A percentile compares a stretch with the other conserved stretches of the same genome.
Conservation (phyloP, 495 filamentous ascomycete species). For the Penicillium soppii region DNA sequence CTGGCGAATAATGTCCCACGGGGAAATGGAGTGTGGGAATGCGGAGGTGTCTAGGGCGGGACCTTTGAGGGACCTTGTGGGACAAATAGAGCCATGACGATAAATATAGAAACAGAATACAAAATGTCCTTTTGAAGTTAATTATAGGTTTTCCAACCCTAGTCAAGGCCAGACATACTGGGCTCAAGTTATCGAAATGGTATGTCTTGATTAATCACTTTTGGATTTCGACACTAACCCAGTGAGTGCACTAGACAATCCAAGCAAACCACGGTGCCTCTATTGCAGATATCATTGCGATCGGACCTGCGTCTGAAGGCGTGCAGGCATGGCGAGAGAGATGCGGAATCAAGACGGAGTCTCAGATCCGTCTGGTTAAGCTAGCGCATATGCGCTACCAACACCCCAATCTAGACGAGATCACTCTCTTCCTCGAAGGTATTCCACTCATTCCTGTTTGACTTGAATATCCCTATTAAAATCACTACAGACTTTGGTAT, state of each 20-base stretch:
- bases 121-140: too few relatives aligned
- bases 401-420: slow-evolving; percentile 44
- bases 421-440: slow-evolving; percentile 38
- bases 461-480: background rate
- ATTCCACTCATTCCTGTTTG: background rate
- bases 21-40: too few relatives aligned
- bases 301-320: slow-evolving; percentile 30
- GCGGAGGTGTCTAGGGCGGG: too few relatives aligned
- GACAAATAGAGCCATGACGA: too few relatives aligned
- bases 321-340: slow-evolving; percentile 33
- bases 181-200: background rate
- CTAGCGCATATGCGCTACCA: slow-evolving; percentile 52
- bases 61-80: too few relatives aligned
- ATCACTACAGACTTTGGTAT: slow-evolving; percentile 55
- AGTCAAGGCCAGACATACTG: too few relatives aligned
- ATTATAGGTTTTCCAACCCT: too few relatives aligned
- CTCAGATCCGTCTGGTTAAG: slow-evolving; percentile 41
- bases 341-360: slow-evolving; percentile 30
- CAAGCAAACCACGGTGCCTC: slow-evolving; percentile 36
- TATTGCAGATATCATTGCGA: slow-evolving; percentile 34
- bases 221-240: background rate
- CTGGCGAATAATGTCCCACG: too few relatives aligned
- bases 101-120: too few relatives aligned
- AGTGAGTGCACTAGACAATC: background rate
- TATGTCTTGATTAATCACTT: too few relatives aligned